Evolutionary conservation across 495 filamentous ascomycete species (phyloP).

Genomic region (Lophiostoma macrostomum): DNA sequence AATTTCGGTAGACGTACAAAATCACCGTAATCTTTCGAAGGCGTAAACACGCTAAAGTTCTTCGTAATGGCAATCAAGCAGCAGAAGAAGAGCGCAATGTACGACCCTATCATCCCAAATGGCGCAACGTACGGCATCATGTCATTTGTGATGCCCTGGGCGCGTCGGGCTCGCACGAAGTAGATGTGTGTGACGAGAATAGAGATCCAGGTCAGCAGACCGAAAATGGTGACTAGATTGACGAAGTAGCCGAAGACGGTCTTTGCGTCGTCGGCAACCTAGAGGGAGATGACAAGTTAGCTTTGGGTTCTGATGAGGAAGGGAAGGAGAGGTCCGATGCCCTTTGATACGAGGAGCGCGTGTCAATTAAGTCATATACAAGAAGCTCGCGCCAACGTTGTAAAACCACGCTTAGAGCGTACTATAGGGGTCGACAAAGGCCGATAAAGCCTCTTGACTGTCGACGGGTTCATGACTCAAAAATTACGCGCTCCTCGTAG

Average conservation of each 20-base stretch:
- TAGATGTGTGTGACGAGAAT: constrained; percentile 78
- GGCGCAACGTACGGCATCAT: constrained; percentile 71
- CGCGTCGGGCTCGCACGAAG: constrained; percentile 71
- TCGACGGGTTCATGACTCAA: too few species aligned
- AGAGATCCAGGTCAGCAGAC: constrained; percentile 72
- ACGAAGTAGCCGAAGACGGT: constrained; percentile 82
- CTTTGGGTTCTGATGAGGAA: too few species aligned
- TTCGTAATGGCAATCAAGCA: constrained; percentile 71
- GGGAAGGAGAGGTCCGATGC: too few species aligned
- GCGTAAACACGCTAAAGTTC: constrained; percentile 70
- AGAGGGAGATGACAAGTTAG: too few species aligned
- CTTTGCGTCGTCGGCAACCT: constrained; percentile 58
- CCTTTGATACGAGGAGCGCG: too few species aligned
- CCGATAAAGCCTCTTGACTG: too few species aligned
- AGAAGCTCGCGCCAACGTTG: too few species aligned
- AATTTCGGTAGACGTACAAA: constrained; percentile 51
- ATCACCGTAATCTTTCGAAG: constrained; percentile 49
- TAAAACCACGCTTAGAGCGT: too few species aligned
- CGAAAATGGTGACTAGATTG: constrained; percentile 55
- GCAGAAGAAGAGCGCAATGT: constrained; percentile 64
- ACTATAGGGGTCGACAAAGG: too few species aligned
- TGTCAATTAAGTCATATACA: too few species aligned
- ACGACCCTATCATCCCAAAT: constrained; percentile 65
- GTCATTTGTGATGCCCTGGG: constrained; percentile 63
- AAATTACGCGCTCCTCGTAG: too few species aligned